A percentile compares a stretch with the other conserved stretches of the same genome.
These are phyloP conservation scores for Coemansia asiatica DNA, from an alignment of 192 early-diverging fungal species.

Conservation along the genomic window DNA sequence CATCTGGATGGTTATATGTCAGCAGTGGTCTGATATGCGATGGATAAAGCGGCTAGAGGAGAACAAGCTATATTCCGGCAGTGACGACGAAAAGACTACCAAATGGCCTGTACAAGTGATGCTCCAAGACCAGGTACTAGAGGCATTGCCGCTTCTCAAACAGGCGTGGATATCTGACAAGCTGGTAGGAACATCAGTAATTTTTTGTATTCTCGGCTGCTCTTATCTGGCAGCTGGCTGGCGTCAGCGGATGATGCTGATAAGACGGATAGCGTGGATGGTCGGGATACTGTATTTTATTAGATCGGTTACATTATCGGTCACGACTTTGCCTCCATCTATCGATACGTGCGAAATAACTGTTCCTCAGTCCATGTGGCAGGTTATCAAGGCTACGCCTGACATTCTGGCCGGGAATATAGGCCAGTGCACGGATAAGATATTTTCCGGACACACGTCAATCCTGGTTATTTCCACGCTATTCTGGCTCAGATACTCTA, in stretches of 20 bases:
- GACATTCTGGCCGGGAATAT: conserved; percentile 54
- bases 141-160: conserved; percentile 48
- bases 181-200: conserved; percentile 51
- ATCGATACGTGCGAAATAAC: conserved; percentile 39
- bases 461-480: conserved; percentile 58
- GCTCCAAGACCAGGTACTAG: conserved; percentile 56
- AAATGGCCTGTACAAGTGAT: conserved; percentile 30
- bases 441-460: conserved; percentile 65
- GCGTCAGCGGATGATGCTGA: conserved; percentile 55
- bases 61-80: not conserved
- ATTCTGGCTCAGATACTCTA: conserved; percentile 59
- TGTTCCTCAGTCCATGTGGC: conserved; percentile 41
- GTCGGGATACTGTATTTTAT: conserved; percentile 59
- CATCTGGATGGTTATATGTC: conserved; percentile 55
- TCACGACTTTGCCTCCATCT: conserved; percentile 61
- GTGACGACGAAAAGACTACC: not conserved
- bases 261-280: conserved; percentile 58
- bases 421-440: conserved; percentile 63
- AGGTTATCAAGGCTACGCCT: conserved; percentile 50
- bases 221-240: conserved; percentile 48
- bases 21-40: conserved; percentile 55
- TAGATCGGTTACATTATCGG: conserved; percentile 58
- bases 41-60: conserved; percentile 29
- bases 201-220: conserved; percentile 50
- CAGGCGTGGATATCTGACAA: conserved; percentile 57